A percentile compares a stretch with the other conserved stretches of the same genome.
Evolutionary conservation across 1,139 yeast genomes (phyloP).

Genomic region (Meyerozyma carpophila): DNA sequence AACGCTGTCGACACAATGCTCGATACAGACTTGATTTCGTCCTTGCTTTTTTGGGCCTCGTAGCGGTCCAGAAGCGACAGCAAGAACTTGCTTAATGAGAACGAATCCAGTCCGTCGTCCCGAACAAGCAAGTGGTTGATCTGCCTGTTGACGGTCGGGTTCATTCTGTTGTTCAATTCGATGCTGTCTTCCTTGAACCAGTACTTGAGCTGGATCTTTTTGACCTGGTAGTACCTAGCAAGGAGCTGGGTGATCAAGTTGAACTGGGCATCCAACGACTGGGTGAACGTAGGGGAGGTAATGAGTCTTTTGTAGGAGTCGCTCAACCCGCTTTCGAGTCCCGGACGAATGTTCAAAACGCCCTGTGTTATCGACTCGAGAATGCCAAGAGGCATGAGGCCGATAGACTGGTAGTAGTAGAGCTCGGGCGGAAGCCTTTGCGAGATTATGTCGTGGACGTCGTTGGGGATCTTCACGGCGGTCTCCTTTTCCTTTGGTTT

Average conservation of each 20-base stretch:
- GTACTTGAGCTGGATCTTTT: constrained; percentile 51
- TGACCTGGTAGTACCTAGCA: constrained; percentile 82
- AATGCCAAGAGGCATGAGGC: constrained; percentile 61
- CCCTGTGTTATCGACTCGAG: constrained; percentile 70
- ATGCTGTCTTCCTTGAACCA: constrained; percentile 53
- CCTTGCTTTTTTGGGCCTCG: constrained; percentile 11
- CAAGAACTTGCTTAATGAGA: constrained; percentile 10
- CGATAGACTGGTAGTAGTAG: constrained; percentile 75
- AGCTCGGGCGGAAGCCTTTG: constrained; percentile 85
- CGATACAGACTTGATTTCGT: constrained; percentile 23
- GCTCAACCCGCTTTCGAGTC: constrained; percentile 61
- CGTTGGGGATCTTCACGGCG: constrained; percentile 55
- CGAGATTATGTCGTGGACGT: constrained; percentile 77
- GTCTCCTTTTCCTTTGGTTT: constrained; percentile 1
- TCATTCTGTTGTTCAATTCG: constrained; percentile 48
- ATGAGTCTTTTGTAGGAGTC: constrained; percentile 56
- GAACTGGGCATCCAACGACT: constrained; percentile 54
- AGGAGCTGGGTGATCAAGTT: constrained; percentile 68
- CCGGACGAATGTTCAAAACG: constrained; percentile 56
- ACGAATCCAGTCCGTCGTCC: constrained; percentile 12
- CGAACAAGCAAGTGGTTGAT: constrained; percentile 31
- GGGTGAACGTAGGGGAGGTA: constrained; percentile 37
- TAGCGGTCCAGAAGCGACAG: constrained; percentile 11
- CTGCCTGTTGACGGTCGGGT: constrained; percentile 39
- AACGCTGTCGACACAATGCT: constrained; percentile 53